A percentile compares a stretch with the other conserved stretches of the same genome.
phyloP scores from a whole-genome alignment of 768 basidiomycete genomes.

The Daedalea quercina region DNA sequence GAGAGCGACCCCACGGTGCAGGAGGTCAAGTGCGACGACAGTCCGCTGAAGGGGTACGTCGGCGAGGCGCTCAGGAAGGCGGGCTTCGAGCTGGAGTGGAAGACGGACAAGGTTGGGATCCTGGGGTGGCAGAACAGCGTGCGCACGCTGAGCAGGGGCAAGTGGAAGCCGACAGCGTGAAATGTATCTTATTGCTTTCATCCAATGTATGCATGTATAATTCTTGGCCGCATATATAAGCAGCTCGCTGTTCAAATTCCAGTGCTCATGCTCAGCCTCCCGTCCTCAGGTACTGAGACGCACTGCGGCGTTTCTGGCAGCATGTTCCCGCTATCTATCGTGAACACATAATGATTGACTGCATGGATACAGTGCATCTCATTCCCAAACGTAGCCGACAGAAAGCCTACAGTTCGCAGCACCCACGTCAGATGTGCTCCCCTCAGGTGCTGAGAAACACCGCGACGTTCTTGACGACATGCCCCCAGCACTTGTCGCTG shows the following conservation, averaged over 20 bases:
- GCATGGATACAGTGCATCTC: too few species aligned
- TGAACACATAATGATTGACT: too few species aligned
- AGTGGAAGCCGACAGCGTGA: conserved; percentile 33
- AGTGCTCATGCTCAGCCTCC: too few species aligned
- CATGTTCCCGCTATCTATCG: conserved; percentile 14
- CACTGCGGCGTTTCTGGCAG: conserved; percentile 7
- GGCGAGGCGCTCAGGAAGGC: conserved; percentile 35
- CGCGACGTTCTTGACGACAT: conserved; percentile 10
- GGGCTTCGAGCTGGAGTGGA: conserved; percentile 43
- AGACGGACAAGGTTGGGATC: conserved; percentile 43
- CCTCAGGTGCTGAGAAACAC: conserved; percentile 9
- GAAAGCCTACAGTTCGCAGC: too few species aligned
- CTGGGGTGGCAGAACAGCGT: conserved; percentile 48
- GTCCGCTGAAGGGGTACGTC: conserved; percentile 46
- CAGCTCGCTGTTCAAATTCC: too few species aligned
- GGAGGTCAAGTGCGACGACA: conserved; percentile 39
- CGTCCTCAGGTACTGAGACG: conserved; percentile 10
- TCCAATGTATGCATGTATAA: not conserved
- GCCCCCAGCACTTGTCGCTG: conserved; percentile 14
- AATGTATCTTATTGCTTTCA: not conserved
- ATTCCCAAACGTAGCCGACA: too few species aligned
- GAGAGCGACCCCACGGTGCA: conserved; percentile 32
- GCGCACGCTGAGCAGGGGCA: conserved; percentile 36
- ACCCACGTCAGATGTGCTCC: too few species aligned
- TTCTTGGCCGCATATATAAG: too few species aligned